Evolutionary conservation across 331 rosid species (phyloP).

Genomic region (Telfairia occidentalis): DNA sequence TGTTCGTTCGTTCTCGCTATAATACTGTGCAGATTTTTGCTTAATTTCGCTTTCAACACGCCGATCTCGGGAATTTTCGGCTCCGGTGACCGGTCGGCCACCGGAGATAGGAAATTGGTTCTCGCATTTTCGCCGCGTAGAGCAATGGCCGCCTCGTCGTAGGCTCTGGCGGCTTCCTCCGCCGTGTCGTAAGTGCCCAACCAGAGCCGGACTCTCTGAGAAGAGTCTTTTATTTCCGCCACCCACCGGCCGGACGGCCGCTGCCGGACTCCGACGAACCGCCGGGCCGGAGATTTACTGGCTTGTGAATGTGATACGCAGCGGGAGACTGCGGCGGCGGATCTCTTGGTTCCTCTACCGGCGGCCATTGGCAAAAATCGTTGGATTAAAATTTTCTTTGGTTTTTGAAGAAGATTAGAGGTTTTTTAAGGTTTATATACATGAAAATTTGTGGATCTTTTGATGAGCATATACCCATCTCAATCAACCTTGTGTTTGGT

Average conservation of each 20-base stretch:
- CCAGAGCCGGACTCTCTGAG: constrained; percentile 77
- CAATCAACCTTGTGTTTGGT: constrained; percentile 21
- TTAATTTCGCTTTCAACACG: constrained; percentile 52
- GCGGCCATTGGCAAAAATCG: not conserved
- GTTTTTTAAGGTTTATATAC: not conserved
- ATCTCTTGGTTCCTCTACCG: constrained; percentile 6
- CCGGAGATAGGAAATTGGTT: constrained; percentile 52
- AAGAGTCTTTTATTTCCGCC: constrained; percentile 90
- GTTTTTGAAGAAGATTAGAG: not conserved
- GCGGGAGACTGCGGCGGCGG: constrained; percentile 3
- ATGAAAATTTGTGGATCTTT: not conserved
- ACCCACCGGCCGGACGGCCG: constrained; percentile 96
- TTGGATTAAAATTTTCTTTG: not conserved
- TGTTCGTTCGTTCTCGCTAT: constrained; percentile 45
- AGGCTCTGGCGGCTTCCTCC: constrained; percentile 87
- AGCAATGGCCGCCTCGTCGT: constrained; percentile 80
- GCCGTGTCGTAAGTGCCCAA: constrained; percentile 88
- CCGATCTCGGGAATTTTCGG: constrained; percentile 18
- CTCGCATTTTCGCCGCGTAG: constrained; percentile 71
- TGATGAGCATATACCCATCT: constrained; percentile 21
- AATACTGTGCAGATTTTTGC: constrained; percentile 70
- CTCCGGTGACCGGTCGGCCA: constrained; percentile 19
- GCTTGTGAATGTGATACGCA: constrained; percentile 7
- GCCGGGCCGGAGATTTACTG: constrained; percentile 21
- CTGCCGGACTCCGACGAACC: constrained; percentile 81